A percentile compares a stretch with the other conserved stretches of the same genome.
These are phyloP conservation scores for Nannizziopsis barbatae DNA, from an alignment of 2,329 filamentous ascomycete species.

Conservation along the genomic window DNA sequence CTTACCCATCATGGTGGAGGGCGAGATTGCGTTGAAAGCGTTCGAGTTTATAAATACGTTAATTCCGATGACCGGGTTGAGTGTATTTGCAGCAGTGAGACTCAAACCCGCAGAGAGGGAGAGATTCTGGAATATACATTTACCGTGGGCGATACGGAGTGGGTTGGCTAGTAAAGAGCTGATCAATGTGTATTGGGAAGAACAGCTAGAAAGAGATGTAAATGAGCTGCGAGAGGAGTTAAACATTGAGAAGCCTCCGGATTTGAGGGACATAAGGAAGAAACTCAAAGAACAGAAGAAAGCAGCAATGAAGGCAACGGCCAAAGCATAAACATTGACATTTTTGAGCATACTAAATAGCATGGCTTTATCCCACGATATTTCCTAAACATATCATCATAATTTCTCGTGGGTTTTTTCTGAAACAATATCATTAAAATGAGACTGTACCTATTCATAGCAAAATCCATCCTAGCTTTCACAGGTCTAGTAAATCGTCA, in stretches of 20 bases:
- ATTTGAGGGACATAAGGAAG: constrained; percentile 67
- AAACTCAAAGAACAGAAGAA: constrained; percentile 58
- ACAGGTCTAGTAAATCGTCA: constrained; percentile 48
- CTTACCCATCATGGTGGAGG: constrained; percentile 81
- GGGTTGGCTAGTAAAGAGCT: constrained; percentile 65
- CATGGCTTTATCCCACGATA: constrained; percentile 1
- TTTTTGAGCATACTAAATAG: constrained; percentile 4
- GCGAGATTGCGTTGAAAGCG: constrained; percentile 92
- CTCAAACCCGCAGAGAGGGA: constrained; percentile 53
- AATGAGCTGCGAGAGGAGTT: constrained; percentile 61
- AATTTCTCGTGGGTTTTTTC: not conserved
- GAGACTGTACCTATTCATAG: too few species aligned
- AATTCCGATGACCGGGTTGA: constrained; percentile 87
- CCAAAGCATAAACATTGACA: constrained; percentile 1
- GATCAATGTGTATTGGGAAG: constrained; percentile 97
- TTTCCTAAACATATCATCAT: not conserved
- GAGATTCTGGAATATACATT: constrained; percentile 53
- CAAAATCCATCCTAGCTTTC: constrained; percentile 11
- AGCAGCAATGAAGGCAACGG: constrained; percentile 44
- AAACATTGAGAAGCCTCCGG: constrained; percentile 78
- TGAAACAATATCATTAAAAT: too few species aligned
- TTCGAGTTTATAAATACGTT: constrained; percentile 95
- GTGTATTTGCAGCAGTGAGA: constrained; percentile 58
- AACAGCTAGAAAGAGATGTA: constrained; percentile 76
- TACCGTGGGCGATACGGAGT: constrained; percentile 84